These are phyloP conservation scores for Nothophytophthora sp. DNA, from an alignment of 352 stramenopile genomes.

Conservation along the genomic window DNA sequence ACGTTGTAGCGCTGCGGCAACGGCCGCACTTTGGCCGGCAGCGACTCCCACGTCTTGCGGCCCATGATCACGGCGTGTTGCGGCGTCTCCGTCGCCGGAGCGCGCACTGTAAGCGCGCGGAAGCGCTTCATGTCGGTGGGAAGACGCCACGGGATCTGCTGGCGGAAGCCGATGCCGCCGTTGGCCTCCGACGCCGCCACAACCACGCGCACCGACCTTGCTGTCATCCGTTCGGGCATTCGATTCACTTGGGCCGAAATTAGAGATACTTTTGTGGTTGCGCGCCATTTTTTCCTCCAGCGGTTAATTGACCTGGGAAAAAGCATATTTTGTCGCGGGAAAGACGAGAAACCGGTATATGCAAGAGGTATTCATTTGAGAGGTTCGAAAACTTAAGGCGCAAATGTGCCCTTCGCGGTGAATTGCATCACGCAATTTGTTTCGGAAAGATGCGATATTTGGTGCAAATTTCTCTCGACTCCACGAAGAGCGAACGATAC, in stretches of 20 bases:
- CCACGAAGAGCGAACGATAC: no score
- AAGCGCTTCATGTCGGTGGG: slow-evolving; percentile 97
- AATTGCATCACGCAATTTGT: no score
- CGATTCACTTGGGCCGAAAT: not conserved
- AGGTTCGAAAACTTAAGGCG: no score
- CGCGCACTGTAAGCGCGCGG: slow-evolving; percentile 89
- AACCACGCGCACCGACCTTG: slow-evolving; percentile 73
- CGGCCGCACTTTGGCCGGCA: slow-evolving; percentile 96
- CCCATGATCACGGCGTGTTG: slow-evolving; percentile 99
- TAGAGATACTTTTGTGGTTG: no score
- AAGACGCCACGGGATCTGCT: slow-evolving; percentile 95
- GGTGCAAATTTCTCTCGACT: no score
- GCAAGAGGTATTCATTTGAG: no score
- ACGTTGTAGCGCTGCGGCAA: slow-evolving; percentile 96
- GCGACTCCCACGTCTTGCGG: slow-evolving; percentile 99
- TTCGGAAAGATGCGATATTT: no score
- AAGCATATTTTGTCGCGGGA: no score
- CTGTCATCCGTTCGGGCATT: slow-evolving; percentile 2
- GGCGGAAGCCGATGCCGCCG: slow-evolving; percentile 86
- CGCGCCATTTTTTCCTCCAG: no score
- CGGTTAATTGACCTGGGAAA: no score
- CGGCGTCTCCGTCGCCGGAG: slow-evolving; percentile 10
- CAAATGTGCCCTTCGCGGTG: no score
- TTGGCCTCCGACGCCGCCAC: slow-evolving; percentile 85
- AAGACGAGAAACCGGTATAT: no score